Conservation (phyloP, 129 eudicot genomes). For the Flaveria sonorensis region DNA sequence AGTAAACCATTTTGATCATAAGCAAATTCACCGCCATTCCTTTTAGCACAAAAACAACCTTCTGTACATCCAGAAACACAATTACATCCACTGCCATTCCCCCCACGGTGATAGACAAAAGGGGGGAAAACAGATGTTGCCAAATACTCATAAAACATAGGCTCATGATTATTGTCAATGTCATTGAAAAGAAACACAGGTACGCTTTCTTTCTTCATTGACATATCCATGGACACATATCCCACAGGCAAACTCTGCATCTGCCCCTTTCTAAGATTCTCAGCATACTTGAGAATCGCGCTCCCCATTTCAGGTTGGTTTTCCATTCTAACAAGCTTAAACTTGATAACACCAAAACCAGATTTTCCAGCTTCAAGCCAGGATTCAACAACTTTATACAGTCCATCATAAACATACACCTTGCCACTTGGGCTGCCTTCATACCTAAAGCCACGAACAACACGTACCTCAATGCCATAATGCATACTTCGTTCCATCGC, state of each 20-base stretch:
- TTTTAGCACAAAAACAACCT: conserved; percentile 60
- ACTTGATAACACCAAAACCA: conserved; percentile 75
- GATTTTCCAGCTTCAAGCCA: conserved; percentile 73
- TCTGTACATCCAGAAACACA: conserved; percentile 61
- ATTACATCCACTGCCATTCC: conserved; percentile 51
- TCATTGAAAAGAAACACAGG: conserved; percentile 68
- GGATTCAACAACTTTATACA: conserved; percentile 52
- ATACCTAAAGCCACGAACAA: conserved; percentile 41
- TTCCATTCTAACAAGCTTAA: conserved; percentile 62
- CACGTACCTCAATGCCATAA: conserved; percentile 45
- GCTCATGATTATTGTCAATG: conserved; percentile 63
- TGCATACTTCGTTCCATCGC: conserved; percentile 40
- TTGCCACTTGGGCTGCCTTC: conserved; percentile 45
- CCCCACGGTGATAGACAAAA: conserved; percentile 43
- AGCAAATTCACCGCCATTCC: conserved; percentile 69
- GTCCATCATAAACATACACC: conserved; percentile 77
- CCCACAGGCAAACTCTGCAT: conserved; percentile 53
- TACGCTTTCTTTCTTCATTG: conserved; percentile 56
- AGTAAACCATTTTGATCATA: conserved; percentile 64
- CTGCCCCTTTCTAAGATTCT: conserved; percentile 46
- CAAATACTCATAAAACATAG: conserved; percentile 60
- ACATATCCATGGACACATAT: conserved; percentile 55
- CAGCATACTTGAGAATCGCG: conserved; percentile 49
- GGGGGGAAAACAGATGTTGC: conserved; percentile 61
- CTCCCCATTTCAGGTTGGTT: conserved; percentile 80